Conservation (phyloP, 2,329 filamentous ascomycete species). For the Chrysosporium keratinophilum region DNA sequence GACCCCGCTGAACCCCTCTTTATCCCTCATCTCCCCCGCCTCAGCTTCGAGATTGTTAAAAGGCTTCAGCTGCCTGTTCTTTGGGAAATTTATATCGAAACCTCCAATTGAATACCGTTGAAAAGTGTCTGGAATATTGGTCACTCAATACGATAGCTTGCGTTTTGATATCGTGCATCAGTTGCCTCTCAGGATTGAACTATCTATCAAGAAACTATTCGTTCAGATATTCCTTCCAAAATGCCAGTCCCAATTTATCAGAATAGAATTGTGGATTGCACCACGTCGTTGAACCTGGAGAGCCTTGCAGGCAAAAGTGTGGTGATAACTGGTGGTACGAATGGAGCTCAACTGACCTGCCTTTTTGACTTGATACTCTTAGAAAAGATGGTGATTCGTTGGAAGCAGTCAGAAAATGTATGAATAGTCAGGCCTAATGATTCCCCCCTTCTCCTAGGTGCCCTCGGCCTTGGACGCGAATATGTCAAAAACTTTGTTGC, state of each 20-base stretch:
- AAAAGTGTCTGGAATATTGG: too few species aligned
- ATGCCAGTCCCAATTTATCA: slow-evolving; percentile 11
- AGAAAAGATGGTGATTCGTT: neutral
- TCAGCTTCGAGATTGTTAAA: too few species aligned
- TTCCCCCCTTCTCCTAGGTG: slow-evolving; percentile 5
- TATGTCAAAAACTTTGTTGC: slow-evolving; percentile 11
- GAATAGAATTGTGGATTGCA: slow-evolving; percentile 7
- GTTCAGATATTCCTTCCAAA: neutral
- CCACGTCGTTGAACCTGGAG: slow-evolving; percentile 3
- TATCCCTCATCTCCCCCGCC: too few species aligned
- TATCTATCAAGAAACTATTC: neutral
- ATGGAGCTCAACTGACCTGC: neutral
- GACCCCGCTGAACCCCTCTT: too few species aligned
- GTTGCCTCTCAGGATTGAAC: too few species aligned
- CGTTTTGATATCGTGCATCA: too few species aligned
- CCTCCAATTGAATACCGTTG: too few species aligned
- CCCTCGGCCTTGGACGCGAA: slow-evolving; percentile 10
- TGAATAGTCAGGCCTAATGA: neutral
- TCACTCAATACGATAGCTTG: too few species aligned
- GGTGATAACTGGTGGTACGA: slow-evolving; percentile 14
- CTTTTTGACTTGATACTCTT: neutral
- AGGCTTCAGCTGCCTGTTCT: too few species aligned
- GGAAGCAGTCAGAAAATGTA: neutral
- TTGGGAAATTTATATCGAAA: too few species aligned
- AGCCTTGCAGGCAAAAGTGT: slow-evolving; percentile 12